A percentile compares a stretch with the other conserved stretches of the same genome.
phyloP scores from a whole-genome alignment of 768 basidiomycete species.

The Lyophyllum shimeji region DNA sequence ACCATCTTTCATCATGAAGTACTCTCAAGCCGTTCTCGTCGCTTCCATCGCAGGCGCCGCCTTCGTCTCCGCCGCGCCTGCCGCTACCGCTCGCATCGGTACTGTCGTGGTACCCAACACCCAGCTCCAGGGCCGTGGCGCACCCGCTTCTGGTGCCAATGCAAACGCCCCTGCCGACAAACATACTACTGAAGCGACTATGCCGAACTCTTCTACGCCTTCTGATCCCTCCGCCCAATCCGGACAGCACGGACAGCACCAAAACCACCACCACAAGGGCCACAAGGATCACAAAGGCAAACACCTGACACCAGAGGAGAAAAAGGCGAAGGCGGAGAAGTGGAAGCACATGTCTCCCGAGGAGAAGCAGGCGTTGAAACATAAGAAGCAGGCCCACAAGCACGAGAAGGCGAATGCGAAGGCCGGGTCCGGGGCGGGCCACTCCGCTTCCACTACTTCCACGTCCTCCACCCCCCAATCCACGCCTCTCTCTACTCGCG shows the following conservation, averaged over 20 bases:
- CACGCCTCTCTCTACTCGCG: background rate
- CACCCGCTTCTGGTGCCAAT: background rate
- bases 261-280: no score
- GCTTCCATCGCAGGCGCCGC: conserved; percentile 13
- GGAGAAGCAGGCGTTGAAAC: background rate
- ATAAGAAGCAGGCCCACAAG: background rate
- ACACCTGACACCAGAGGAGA: background rate
- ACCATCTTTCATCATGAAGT: conserved; percentile 15
- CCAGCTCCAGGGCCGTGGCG: background rate
- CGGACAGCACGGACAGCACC: background rate
- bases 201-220: background rate
- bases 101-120: background rate
- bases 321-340: background rate
- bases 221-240: background rate
- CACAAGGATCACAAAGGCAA: background rate
- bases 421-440: background rate
- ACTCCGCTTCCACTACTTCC: background rate
- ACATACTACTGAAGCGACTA: background rate
- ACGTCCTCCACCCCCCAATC: background rate
- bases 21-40: conserved; percentile 16
- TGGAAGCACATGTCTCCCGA: background rate
- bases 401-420: background rate
- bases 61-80: conserved; percentile 14
- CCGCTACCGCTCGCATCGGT: background rate
- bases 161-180: background rate